These are phyloP conservation scores for Cyberlindnera euphorbiiphila DNA, from an alignment of 805 yeast species.

Conservation along the genomic window DNA sequence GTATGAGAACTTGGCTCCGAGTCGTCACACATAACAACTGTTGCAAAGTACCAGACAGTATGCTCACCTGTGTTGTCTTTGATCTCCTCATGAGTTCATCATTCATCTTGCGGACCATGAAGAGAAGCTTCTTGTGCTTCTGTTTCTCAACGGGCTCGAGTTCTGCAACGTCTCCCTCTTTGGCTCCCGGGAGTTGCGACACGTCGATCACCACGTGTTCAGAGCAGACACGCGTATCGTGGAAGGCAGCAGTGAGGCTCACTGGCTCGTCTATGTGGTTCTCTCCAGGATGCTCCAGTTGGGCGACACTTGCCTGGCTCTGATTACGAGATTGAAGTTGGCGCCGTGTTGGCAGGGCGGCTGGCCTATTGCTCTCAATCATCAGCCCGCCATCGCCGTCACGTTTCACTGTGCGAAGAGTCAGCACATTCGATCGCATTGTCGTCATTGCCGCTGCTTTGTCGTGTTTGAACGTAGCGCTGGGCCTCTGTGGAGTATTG, in stretches of 20 bases:
- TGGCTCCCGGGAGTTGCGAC: slow-evolving; percentile 53
- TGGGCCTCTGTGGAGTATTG: no score
- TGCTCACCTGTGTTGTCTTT: slow-evolving; percentile 44
- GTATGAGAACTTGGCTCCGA: slow-evolving; percentile 60
- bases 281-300: slow-evolving; percentile 1
- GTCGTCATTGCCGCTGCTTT: slow-evolving; percentile 4
- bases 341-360: slow-evolving; percentile 1
- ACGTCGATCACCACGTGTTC: slow-evolving; percentile 65
- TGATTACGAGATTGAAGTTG: neutral
- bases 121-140: slow-evolving; percentile 38
- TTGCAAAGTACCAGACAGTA: slow-evolving; percentile 58
- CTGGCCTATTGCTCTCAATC: slow-evolving; percentile 21
- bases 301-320: slow-evolving; percentile 1
- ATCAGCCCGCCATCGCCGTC: slow-evolving; percentile 22
- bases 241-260: slow-evolving; percentile 37
- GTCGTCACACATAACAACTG: slow-evolving; percentile 60
- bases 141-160: slow-evolving; percentile 38
- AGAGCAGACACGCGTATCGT: slow-evolving; percentile 56
- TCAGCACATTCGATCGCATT: slow-evolving; percentile 29
- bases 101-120: slow-evolving; percentile 37
- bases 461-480: no score
- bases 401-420: slow-evolving; percentile 26
- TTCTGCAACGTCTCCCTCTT: slow-evolving; percentile 77
- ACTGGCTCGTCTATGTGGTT: slow-evolving; percentile 19
- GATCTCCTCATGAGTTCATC: slow-evolving; percentile 30